These are phyloP conservation scores for Sugiyamaella paludigena DNA, from an alignment of 1,139 yeast genomes.

Conservation along the genomic window DNA sequence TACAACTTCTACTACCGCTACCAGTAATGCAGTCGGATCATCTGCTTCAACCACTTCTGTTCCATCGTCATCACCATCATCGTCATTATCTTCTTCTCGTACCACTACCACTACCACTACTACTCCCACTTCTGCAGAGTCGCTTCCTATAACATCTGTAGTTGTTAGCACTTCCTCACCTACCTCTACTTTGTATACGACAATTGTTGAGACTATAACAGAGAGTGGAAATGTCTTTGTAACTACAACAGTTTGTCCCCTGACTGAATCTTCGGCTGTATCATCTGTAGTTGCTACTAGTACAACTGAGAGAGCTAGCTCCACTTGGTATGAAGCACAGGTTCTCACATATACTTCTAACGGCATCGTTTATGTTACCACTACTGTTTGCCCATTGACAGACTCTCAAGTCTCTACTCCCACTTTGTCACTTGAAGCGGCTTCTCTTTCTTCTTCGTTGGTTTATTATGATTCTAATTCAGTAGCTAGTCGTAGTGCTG, in stretches of 20 bases:
- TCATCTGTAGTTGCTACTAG: slow-evolving; percentile 5
- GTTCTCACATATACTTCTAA: slow-evolving; percentile 7
- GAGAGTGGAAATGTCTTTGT: slow-evolving; percentile 8
- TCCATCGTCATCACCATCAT: no score
- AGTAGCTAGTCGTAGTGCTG: no score
- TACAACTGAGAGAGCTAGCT: slow-evolving; percentile 1
- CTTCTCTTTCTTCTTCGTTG: not conserved
- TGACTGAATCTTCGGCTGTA: slow-evolving; percentile 10
- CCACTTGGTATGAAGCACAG: slow-evolving; percentile 8
- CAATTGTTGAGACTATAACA: slow-evolving; percentile 11
- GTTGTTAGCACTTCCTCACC: slow-evolving; percentile 4
- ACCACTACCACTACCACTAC: slow-evolving; percentile 7
- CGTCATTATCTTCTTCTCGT: slow-evolving; percentile 2
- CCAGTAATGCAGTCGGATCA: no score
- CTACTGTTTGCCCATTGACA: slow-evolving; percentile 12
- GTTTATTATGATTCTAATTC: no score
- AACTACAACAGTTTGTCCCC: slow-evolving; percentile 12
- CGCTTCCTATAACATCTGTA: not conserved
- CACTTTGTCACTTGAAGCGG: not conserved
- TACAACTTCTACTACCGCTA: slow-evolving; percentile 8
- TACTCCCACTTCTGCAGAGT: slow-evolving; percentile 6
- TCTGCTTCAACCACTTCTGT: no score
- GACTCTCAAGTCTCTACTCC: slow-evolving; percentile 1
- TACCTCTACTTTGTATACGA: slow-evolving; percentile 8
- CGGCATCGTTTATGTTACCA: slow-evolving; percentile 10